Evolutionary conservation across 352 stramenopile species (phyloP).

Genomic region (Pythium myriotylum): DNA sequence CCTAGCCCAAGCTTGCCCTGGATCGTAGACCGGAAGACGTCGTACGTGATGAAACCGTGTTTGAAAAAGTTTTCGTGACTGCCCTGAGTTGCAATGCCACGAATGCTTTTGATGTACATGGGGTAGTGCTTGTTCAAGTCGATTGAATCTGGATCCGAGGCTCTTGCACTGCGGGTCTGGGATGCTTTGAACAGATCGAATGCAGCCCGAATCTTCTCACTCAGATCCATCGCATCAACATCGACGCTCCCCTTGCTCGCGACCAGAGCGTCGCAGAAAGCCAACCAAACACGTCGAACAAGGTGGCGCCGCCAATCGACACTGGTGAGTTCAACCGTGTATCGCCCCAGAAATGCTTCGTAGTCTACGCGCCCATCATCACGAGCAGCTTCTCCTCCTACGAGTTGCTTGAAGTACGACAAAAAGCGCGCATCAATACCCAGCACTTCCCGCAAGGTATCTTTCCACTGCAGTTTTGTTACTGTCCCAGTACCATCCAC

Average conservation of each 20-base stretch:
- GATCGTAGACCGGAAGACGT: slow-evolving; percentile 76
- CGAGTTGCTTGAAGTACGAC: slow-evolving; percentile 71
- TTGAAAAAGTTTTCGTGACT: slow-evolving; percentile 54
- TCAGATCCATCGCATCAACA: slow-evolving; percentile 50
- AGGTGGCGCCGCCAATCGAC: slow-evolving; percentile 71
- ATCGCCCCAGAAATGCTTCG: slow-evolving; percentile 74
- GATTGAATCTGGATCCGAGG: slow-evolving; percentile 16
- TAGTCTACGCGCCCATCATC: slow-evolving; percentile 58
- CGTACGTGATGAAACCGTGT: slow-evolving; percentile 68
- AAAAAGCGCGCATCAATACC: slow-evolving; percentile 68
- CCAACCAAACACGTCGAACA: slow-evolving; percentile 72
- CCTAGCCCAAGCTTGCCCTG: slow-evolving; percentile 58
- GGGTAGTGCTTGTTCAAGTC: slow-evolving; percentile 28
- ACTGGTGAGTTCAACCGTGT: slow-evolving; percentile 67
- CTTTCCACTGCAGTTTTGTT: slow-evolving; percentile 74
- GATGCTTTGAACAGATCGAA: slow-evolving; percentile 66
- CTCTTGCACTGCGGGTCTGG: slow-evolving; percentile 20
- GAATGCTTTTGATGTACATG: slow-evolving; percentile 30
- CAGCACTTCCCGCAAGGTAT: slow-evolving; percentile 55
- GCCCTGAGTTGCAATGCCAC: slow-evolving; percentile 35
- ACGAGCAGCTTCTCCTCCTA: slow-evolving; percentile 37
- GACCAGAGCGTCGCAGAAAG: slow-evolving; percentile 61
- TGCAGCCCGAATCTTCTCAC: slow-evolving; percentile 66
- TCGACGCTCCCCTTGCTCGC: slow-evolving; percentile 35
- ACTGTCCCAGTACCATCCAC: slow-evolving; percentile 39